Evolutionary conservation across 495 filamentous ascomycete species (phyloP).

Genomic region (Parathielavia appendiculata): DNA sequence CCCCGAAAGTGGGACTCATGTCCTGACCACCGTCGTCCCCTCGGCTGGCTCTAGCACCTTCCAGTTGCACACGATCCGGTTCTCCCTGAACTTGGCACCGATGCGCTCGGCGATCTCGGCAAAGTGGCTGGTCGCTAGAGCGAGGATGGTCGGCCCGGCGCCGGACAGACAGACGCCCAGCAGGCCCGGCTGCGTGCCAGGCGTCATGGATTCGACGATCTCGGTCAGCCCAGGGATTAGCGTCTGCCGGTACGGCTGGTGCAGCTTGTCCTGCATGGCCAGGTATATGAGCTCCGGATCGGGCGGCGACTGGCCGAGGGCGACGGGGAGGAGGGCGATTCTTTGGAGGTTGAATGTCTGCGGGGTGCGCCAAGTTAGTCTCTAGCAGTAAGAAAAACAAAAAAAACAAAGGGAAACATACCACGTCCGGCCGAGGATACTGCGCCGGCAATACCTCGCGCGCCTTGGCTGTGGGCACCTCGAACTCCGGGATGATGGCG

Average conservation of each 20-base stretch:
- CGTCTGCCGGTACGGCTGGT: conserved; percentile 86
- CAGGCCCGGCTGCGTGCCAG: conserved; percentile 76
- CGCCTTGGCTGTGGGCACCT: conserved; percentile 84
- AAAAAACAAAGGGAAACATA: conserved; percentile 35
- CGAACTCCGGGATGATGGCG: conserved; percentile 89
- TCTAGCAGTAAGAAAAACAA: not conserved
- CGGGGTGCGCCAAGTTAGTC: conserved; percentile 9
- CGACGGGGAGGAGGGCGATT: conserved; percentile 78
- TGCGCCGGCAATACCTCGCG: conserved; percentile 70
- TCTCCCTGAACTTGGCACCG: conserved; percentile 55
- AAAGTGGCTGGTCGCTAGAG: conserved; percentile 83
- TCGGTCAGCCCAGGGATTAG: conserved; percentile 89
- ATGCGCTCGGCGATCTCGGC: conserved; percentile 74
- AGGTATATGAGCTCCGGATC: conserved; percentile 88
- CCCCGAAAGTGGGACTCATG: not conserved
- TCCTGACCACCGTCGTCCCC: conserved; percentile 60
- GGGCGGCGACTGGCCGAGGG: conserved; percentile 82
- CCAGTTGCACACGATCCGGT: conserved; percentile 74
- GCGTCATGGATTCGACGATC: conserved; percentile 80
- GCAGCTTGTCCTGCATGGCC: conserved; percentile 96
- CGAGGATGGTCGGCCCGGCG: conserved; percentile 90
- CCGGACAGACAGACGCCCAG: conserved; percentile 90
- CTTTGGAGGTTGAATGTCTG: conserved; percentile 92
- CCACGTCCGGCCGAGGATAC: conserved; percentile 74
- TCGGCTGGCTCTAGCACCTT: conserved; percentile 82